Base-by-base conservation (phyloP, 2,329 filamentous ascomycete genomes). In the Botrytis deweyae region DNA sequence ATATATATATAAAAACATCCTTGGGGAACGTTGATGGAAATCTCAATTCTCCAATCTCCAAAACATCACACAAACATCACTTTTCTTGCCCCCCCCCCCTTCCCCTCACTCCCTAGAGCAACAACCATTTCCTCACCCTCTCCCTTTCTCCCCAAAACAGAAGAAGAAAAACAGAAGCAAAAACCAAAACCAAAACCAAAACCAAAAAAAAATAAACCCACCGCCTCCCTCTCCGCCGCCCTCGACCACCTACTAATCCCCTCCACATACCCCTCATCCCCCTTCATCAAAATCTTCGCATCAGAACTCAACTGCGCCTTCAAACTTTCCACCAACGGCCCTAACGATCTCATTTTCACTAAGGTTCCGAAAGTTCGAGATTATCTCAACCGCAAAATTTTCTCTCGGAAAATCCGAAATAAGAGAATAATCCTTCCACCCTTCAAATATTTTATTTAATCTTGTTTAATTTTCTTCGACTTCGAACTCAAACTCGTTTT, bases 191-290 rank as follows among this genome's bases (percentile, higher is more conserved):
- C 9, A 3, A 49, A 36, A 42, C 16, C 1, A 16, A 42, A 5
- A 3, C 29, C 33, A 33, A 42, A 6, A 9, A 46, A 49, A 49
- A 14, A 70, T 25, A 71, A 44, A 76, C 75, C 46, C 52, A 79
- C 77, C 63, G 77, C 78, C 7, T 64, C 59, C 69, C 76, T 79
- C 44, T 76, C 76, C 22, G 77, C 75, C 33, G 76, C 74, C 18
- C 59, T 65, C n/a, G 74, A 73, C 78, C 78, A 80, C 29, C 78
- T 64, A 61, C 75, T 73, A 55, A 78, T 66, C 46, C 75, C 76
- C 40, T 74, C 55, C 14, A 59, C 62, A 70, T 79, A 80, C 3
- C 72, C 64, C n/a, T 72, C 59, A 22, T 75, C 74, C 14, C 71
- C 74, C 33, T 74, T 67, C 16, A 74, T 67, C 25, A 79, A 65